Base-by-base conservation (phyloP, 768 basidiomycete species). In the Podaxis sp. region DNA sequence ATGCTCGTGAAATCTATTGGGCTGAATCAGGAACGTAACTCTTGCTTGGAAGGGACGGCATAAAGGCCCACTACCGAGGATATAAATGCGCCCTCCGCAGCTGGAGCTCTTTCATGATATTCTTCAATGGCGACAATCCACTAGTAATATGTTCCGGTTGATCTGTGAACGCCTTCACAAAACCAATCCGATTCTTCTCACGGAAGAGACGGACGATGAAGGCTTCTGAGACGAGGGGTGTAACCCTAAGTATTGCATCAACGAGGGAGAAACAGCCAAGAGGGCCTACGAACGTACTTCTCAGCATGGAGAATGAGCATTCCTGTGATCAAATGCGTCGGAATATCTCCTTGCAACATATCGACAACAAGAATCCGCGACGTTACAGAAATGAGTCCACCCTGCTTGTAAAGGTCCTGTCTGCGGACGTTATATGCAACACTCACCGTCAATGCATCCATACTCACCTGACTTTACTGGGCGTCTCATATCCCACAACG, bases 81-180 rank as follows among this genome's bases (percentile, higher is more conserved):
- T 91, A 97, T 13, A 99, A 88, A 67, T 93, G 87, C 5, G 95
- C 93, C n/a, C 80, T 86, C 21, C 91, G 84, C 50, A 98, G 76
- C 64, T 95, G 92, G 5, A 98, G 81, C 70, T 96, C 93, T 62
- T 94, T 93, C 84, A 99, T 87, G 63, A 96, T 90, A 56, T 89
- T 94, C 67, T 88, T 90, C 21, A 99, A 77, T 1, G 97, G 97
- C 1, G 92, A 93, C 71, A 98, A 74, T 1, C 95, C 96, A 63
- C 86, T 92, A 0, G 90, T 95, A 62, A 99, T 97, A 63, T 90
- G 86, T 71, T 98, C 97, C 3, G 96, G 95, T 67, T 98, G 91
- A 72, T 98, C 97, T 1, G 94, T 93, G 69, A 99, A 97, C 0
- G 94, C 97, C 72, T 99, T 98, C 64, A 98, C 77, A 72, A 98